Evolutionary conservation across 2,329 filamentous ascomycete species (phyloP).

Genomic region (Sporothrix humicola): DNA sequence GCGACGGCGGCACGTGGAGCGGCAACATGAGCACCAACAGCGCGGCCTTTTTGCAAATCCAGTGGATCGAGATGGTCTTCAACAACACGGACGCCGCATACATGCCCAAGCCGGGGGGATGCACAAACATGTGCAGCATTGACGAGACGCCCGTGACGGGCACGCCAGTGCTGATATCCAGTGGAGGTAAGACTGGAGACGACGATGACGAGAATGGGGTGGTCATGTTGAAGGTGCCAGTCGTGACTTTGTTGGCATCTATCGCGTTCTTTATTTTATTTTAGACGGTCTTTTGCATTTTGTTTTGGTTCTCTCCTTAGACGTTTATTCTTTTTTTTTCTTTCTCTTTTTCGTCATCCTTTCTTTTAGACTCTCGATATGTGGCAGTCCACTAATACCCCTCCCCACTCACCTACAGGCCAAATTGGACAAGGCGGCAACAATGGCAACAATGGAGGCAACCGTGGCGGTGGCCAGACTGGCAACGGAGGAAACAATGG

Average conservation of each 20-base stretch:
- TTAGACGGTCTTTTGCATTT: background rate
- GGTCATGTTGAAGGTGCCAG: background rate
- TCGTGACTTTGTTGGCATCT: background rate
- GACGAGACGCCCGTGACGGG: slow-evolving; percentile 47
- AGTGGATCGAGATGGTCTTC: slow-evolving; percentile 59
- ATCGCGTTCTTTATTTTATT: background rate
- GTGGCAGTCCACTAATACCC: slow-evolving; percentile 21
- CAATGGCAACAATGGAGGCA: slow-evolving; percentile 10
- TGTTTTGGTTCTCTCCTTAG: too few species aligned
- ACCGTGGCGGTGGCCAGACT: background rate
- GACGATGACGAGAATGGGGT: background rate
- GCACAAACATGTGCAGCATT: slow-evolving; percentile 48
- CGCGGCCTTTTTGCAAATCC: slow-evolving; percentile 55
- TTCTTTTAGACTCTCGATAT: too few species aligned
- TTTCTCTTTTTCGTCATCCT: too few species aligned
- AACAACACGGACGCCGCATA: slow-evolving; percentile 46
- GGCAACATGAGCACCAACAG: slow-evolving; percentile 52
- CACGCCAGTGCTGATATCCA: slow-evolving; percentile 46
- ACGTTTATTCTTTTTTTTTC: too few species aligned
- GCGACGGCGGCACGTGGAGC: slow-evolving; percentile 58
- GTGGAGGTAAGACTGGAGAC: slow-evolving; percentile 30
- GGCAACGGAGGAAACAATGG: background rate
- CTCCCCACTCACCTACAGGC: background rate
- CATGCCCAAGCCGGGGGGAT: slow-evolving; percentile 38
- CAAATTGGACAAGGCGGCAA: slow-evolving; percentile 5